Percentiles rank a stretch among this genome's conserved stretches.
Conservation (phyloP, 73 alveolate species). For the Paramecium sonneborni region DNA sequence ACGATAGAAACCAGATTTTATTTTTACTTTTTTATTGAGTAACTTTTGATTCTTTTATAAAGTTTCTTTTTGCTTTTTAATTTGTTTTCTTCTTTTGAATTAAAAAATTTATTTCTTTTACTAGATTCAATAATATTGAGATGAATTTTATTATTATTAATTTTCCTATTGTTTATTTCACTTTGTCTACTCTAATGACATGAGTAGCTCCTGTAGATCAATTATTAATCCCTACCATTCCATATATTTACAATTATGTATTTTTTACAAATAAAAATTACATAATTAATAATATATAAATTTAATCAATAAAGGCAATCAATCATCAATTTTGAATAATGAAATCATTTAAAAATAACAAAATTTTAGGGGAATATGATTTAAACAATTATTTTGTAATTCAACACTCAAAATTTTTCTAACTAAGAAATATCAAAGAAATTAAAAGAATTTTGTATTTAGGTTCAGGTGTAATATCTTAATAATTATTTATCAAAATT, state of each 20-base stretch:
- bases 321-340: not conserved
- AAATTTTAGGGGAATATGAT: not conserved
- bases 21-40: not conserved
- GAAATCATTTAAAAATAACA: too few relatives aligned
- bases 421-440: too few relatives aligned
- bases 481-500: too few relatives aligned
- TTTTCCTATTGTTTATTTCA: not conserved
- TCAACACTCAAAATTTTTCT: not conserved
- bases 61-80: not conserved
- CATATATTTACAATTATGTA: not conserved
- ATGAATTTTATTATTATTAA: not conserved
- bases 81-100: not conserved
- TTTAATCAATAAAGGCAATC: not conserved
- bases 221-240: not conserved
- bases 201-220: not conserved
- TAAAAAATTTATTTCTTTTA: not conserved
- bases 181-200: not conserved
- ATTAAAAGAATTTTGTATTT: too few relatives aligned
- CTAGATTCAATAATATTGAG: not conserved
- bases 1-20: not conserved
- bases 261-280: not conserved
- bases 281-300: not conserved
- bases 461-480: not conserved
- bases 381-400: not conserved
- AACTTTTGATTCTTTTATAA: not conserved